phyloP scores from a whole-genome alignment of 169 alveolate genomes.

The Plasmodium sp. region DNA sequence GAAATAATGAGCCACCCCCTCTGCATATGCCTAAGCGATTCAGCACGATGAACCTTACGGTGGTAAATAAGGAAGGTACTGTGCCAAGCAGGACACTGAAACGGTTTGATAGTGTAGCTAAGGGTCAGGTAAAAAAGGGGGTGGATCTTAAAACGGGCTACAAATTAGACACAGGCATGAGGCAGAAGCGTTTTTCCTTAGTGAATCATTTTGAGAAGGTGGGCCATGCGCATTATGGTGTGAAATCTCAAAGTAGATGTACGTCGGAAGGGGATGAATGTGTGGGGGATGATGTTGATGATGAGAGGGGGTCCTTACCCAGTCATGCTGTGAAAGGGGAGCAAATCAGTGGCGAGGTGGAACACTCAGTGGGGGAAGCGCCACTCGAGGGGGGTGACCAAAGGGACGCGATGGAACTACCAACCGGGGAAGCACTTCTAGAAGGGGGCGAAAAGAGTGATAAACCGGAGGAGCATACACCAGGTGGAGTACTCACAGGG shows the following conservation, averaged over 20 bases:
- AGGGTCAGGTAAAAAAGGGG: neutral
- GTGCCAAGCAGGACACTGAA: neutral
- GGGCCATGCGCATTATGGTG: neutral
- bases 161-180: neutral
- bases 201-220: neutral
- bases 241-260: neutral
- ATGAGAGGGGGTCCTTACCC: neutral
- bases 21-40: neutral
- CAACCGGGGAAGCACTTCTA: neutral
- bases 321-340: neutral
- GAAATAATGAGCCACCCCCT: neutral
- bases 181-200: neutral
- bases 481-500: neutral
- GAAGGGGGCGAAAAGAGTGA: neutral
- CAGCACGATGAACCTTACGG: neutral
- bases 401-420: neutral
- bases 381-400: neutral
- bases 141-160: neutral
- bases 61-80: neutral
- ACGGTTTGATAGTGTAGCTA: neutral
- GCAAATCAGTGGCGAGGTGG: neutral
- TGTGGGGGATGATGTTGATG: neutral
- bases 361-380: neutral
- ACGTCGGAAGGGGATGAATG: neutral
- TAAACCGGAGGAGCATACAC: neutral